Base-by-base conservation (phyloP, 306 rosid genomes). In the Herpetospermum pedunculosum region DNA sequence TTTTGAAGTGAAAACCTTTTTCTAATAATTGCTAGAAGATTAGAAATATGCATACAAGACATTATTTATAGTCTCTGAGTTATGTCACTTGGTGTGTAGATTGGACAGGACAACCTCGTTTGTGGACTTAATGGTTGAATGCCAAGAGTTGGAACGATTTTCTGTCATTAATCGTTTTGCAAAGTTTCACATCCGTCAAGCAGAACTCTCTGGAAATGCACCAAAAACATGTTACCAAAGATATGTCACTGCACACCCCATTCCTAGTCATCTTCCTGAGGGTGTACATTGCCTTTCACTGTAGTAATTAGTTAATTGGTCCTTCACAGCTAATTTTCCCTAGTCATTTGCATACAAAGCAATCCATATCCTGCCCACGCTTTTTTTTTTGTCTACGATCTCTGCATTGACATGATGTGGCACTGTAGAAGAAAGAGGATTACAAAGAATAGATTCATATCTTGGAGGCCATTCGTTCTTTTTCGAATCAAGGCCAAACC, bases 161-260 rank as follows among this genome's bases (percentile, higher is more conserved):
- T 83, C 86, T 28, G 84, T 86, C 49, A 81, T 86, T 64, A 81
- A 86, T 77, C 90, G 90, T 9, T 86, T 83, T 75, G 90, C 90
- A 21, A 83, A 70, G 82, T 86, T 86, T 82, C 90, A 86, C 43
- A 49, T 79, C 34, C 81, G 87, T 48, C 86, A 63, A 70, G 76
- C 81, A 37, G 86, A 81, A 68, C 25, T 60, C 58, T 73, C 88
- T 30, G 78, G 82, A 52, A 70, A 64, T 70, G 21, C 75, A 29
- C 50, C 34, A 15, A 80, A 73, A 81, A 26, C 73, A 52, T 67
- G 54, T 23, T 83, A 81, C 26, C 87, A 81, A 47, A 77, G 87
- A 79, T 83, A 81, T 71, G 87, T 86, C 72, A 79, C 78, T 38
- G 82, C 79, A 60, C 80, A 77, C 67, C 81, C 84, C 18, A 78